Evolutionary conservation across 176 grass and related monocot genomes (phyloP).

Genomic region (Echinochloa phyllopogon): DNA sequence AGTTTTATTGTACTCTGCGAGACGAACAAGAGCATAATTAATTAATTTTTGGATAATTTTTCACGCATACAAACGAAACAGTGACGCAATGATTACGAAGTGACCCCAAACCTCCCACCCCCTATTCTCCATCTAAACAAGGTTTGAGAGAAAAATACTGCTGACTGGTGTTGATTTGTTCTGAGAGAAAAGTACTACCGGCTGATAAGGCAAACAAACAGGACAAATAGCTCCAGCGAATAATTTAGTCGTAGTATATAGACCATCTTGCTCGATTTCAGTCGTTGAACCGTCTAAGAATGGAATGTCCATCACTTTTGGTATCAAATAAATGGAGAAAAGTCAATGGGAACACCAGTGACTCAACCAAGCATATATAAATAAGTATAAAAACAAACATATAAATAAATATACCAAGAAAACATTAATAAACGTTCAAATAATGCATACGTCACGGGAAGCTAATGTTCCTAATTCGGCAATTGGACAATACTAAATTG

Average conservation of each 20-base stretch:
- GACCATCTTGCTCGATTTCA: background rate
- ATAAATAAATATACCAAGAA: background rate
- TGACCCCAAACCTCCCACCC: too few relatives aligned
- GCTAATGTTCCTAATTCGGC: background rate
- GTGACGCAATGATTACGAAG: too few relatives aligned
- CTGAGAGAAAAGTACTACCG: too few relatives aligned
- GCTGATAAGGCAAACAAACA: too few relatives aligned
- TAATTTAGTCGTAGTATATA: background rate
- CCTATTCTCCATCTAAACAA: too few relatives aligned
- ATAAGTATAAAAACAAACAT: background rate
- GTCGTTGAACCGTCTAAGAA: background rate
- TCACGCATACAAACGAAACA: too few relatives aligned
- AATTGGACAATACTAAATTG: conserved; percentile 5
- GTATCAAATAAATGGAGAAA: background rate
- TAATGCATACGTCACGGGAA: background rate
- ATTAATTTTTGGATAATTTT: too few relatives aligned
- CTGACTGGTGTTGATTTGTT: too few relatives aligned
- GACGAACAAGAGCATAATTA: too few relatives aligned
- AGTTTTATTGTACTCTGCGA: too few relatives aligned
- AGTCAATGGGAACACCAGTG: background rate
- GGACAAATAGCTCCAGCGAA: background rate
- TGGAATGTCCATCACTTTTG: too few relatives aligned
- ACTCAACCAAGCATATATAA: background rate
- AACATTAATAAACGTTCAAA: background rate
- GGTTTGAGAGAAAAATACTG: too few relatives aligned